These are phyloP conservation scores for Irpex lacteus DNA, from an alignment of 1,284 basidiomycete genomes.

Conservation along the genomic window DNA sequence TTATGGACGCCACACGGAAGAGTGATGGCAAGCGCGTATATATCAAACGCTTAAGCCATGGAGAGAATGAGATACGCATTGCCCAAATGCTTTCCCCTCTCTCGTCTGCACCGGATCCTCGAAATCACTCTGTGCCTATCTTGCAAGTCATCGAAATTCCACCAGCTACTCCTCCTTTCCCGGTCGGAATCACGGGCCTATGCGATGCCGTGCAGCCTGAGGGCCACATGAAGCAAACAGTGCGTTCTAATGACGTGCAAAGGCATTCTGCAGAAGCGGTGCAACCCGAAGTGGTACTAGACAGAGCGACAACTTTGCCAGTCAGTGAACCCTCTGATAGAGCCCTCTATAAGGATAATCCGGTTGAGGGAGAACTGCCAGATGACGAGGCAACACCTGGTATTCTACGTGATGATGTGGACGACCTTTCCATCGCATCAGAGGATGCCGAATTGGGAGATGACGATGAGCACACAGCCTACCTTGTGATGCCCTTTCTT, in stretches of 20 bases:
- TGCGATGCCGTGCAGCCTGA: no score
- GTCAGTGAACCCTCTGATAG: neutral
- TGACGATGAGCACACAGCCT: constrained; percentile 5
- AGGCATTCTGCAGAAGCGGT: no score
- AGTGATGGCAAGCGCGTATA: neutral
- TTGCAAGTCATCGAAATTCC: constrained; percentile 17
- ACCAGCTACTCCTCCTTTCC: neutral
- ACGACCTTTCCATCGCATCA: neutral
- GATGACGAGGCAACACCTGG: no score
- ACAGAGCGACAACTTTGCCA: no score
- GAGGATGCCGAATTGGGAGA: neutral
- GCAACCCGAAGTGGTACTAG: no score
- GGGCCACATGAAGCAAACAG: no score
- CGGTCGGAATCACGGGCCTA: neutral
- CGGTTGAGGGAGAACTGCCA: no score
- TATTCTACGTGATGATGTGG: no score
- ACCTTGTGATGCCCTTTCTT: constrained; percentile 25
- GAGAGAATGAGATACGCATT: neutral
- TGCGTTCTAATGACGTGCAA: no score
- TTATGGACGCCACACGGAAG: neutral
- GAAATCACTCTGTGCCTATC: constrained; percentile 24
- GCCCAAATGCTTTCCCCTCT: neutral
- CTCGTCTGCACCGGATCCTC: neutral
- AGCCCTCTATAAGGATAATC: no score
- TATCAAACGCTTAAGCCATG: neutral